These are phyloP conservation scores for Didymella lethalis DNA, from an alignment of 2,329 filamentous ascomycete genomes.

Conservation along the genomic window DNA sequence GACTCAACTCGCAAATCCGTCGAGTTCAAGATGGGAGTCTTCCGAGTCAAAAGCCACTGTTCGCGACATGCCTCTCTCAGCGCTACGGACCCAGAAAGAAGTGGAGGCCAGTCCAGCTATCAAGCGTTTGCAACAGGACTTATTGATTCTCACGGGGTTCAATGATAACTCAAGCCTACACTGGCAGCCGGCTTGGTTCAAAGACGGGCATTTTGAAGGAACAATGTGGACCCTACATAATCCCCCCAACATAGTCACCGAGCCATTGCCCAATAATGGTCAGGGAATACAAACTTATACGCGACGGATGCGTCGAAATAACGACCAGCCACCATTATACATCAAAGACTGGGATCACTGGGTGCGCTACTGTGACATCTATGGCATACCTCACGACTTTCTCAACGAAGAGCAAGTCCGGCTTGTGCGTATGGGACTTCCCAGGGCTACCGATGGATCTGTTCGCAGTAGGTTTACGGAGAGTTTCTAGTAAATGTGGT, in stretches of 20 bases:
- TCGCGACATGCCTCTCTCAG: background rate
- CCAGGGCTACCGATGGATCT: conserved; percentile 7
- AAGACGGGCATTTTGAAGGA: background rate
- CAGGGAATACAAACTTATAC: conserved; percentile 25
- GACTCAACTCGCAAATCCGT: background rate
- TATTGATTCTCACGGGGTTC: conserved; percentile 39
- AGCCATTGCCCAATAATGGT: conserved; percentile 20
- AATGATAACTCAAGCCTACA: conserved; percentile 38
- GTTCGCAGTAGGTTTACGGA: conserved; percentile 22
- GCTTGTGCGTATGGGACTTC: conserved; percentile 31
- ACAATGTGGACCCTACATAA: conserved; percentile 41
- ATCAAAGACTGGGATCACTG: conserved; percentile 37
- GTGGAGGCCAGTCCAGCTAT: conserved; percentile 24
- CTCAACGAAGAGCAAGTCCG: conserved; percentile 32
- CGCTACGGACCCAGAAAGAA: conserved; percentile 25
- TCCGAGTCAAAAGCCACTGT: background rate
- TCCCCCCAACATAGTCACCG: conserved; percentile 42
- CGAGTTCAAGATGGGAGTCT: background rate
- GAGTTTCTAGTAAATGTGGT: no score
- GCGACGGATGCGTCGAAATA: conserved; percentile 29
- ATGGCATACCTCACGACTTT: conserved; percentile 36
- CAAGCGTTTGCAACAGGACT: conserved; percentile 38
- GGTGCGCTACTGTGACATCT: conserved; percentile 32
- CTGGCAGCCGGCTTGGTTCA: conserved; percentile 44
- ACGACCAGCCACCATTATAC: conserved; percentile 28